These are phyloP conservation scores for Phytophthora sp. DNA, from an alignment of 352 stramenopile genomes.

Conservation along the genomic window DNA sequence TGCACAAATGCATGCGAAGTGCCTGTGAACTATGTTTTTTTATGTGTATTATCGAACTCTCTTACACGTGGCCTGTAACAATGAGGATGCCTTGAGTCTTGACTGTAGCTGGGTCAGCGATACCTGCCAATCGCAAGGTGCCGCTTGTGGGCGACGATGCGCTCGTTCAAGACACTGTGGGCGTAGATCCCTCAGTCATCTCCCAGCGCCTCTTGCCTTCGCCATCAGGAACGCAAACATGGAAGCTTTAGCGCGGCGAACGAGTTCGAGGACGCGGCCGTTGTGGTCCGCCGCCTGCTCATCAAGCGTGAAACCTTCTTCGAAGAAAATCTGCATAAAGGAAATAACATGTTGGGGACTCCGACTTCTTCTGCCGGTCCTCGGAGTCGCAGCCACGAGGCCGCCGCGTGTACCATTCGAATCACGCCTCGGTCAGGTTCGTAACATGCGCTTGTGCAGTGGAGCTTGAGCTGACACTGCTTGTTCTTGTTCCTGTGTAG, in stretches of 20 bases:
- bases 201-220: neutral
- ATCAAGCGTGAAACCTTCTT: constrained; percentile 19
- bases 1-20: no score
- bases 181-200: constrained; percentile 7
- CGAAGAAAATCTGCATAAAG: constrained; percentile 29
- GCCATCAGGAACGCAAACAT: constrained; percentile 17
- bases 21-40: no score
- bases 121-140: neutral
- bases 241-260: neutral
- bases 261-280: constrained; percentile 9
- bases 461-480: no score
- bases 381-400: constrained; percentile 5
- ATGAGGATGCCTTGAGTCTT: neutral
- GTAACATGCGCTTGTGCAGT: no score
- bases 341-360: constrained; percentile 19
- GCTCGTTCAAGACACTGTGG: neutral
- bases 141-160: neutral
- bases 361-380: constrained; percentile 30
- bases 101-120: neutral
- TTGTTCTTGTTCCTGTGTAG: neutral
- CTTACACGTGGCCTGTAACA: neutral
- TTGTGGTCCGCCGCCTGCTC: neutral
- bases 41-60: no score
- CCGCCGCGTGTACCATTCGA: no score
- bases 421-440: no score